A percentile compares a stretch with the other conserved stretches of the same genome.
Conservation (phyloP, 1,284 basidiomycete genomes). For the Chalciporus piperatoides region DNA sequence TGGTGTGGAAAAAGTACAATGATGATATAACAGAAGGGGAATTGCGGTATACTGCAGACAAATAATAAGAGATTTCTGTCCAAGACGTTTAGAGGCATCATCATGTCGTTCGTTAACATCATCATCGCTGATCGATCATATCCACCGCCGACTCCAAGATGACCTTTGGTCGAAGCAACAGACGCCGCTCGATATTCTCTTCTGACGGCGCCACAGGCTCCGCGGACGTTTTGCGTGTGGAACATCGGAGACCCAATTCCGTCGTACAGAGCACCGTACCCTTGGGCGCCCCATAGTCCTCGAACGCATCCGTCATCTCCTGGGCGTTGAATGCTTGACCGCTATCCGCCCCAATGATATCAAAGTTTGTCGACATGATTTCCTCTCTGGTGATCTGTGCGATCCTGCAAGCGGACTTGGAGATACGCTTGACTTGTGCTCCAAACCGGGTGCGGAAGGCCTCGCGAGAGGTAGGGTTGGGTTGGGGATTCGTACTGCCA, state of each 20-base stretch:
- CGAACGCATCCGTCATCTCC: constrained; percentile 65
- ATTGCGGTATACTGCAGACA: background rate
- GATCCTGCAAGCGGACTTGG: constrained; percentile 55
- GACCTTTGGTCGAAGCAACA: constrained; percentile 65
- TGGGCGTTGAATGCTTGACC: constrained; percentile 47
- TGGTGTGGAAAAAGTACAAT: constrained; percentile 21
- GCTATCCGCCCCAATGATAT: constrained; percentile 56
- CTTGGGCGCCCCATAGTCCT: constrained; percentile 50
- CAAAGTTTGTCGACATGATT: constrained; percentile 69
- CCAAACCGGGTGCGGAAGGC: constrained; percentile 50
- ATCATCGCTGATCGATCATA: constrained; percentile 42
- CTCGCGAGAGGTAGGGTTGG: constrained; percentile 36
- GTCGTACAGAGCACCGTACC: constrained; percentile 60
- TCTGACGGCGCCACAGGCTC: constrained; percentile 35
- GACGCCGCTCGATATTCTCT: constrained; percentile 50
- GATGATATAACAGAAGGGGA: background rate
- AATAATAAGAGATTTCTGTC: background rate
- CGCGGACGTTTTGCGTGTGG: constrained; percentile 43
- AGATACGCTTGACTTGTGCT: constrained; percentile 58
- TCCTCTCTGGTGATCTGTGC: constrained; percentile 62
- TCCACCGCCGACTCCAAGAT: constrained; percentile 68
- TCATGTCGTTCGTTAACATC: background rate
- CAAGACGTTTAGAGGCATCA: background rate
- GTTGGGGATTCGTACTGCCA: constrained; percentile 46
- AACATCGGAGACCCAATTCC: constrained; percentile 64